Percentiles rank a stretch among this genome's conserved stretches.
phyloP scores from a whole-genome alignment of 768 basidiomycete species.

The Mycena maculata region DNA sequence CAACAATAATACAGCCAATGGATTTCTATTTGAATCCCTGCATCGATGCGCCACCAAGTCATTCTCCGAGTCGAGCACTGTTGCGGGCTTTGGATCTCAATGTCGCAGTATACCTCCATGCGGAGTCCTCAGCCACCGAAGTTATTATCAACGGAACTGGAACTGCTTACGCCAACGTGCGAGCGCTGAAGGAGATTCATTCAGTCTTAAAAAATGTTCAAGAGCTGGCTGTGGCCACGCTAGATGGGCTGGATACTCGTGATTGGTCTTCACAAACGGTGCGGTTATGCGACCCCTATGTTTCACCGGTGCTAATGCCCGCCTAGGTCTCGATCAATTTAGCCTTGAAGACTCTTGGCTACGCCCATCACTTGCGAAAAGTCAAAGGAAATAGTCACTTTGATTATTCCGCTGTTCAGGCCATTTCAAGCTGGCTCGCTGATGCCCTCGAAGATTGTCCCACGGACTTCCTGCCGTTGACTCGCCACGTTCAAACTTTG shows the following conservation, averaged over 20 bases:
- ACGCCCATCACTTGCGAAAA: conserved; percentile 56
- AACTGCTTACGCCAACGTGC: conserved; percentile 30
- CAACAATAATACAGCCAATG: conserved; percentile 56
- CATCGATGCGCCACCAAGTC: conserved; percentile 39
- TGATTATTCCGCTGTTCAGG: conserved; percentile 76
- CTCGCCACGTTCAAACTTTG: conserved; percentile 51
- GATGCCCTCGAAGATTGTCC: conserved; percentile 53
- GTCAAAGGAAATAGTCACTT: conserved; percentile 53
- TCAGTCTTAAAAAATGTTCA: conserved; percentile 35
- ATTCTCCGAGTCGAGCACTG: conserved; percentile 47
- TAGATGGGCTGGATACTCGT: conserved; percentile 27
- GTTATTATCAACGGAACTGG: conserved; percentile 12
- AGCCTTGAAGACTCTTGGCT: conserved; percentile 50
- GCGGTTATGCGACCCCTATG: conserved; percentile 26
- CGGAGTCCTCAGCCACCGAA: conserved; percentile 35
- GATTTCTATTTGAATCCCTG: conserved; percentile 58
- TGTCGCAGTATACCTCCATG: conserved; percentile 53
- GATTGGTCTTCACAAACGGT: conserved; percentile 38
- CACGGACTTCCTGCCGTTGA: conserved; percentile 47
- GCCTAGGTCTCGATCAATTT: conserved; percentile 48
- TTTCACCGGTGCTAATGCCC: neutral
- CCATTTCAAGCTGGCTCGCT: conserved; percentile 65
- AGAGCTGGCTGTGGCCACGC: conserved; percentile 16
- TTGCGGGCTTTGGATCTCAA: conserved; percentile 57
- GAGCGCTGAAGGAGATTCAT: conserved; percentile 32